Base-by-base conservation (phyloP, 139 green algal species). In the Coelastrella sp. region DNA sequence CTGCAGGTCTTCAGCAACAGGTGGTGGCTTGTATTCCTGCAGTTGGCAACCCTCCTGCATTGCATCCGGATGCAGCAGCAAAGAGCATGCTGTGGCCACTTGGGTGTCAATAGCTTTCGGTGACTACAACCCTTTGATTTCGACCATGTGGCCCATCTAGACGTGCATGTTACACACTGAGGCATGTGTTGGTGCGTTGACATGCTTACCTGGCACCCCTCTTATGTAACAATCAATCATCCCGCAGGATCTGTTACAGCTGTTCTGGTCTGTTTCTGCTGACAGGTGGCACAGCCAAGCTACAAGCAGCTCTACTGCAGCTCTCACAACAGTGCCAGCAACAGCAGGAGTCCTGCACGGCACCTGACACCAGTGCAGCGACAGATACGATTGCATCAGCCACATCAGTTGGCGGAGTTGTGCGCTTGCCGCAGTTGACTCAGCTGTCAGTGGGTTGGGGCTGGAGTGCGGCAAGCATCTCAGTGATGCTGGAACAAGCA, bases 401-500 rank as follows among this genome's bases (percentile, higher is more conserved):
- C 57, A 20, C 58, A 32, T n/a, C 60, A 7, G 80, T n/a, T 86
- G 80, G 2, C 77, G 61, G 14, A 59, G 22, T 58, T 86, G 80
- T 74, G 2, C 8, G 54, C 58, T 3, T 74, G 13, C 60, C 80
- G 5, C 80, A 58, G 20, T 59, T 86, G 59, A 75, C 59, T 3
- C 80, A 74, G 6, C 5, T 87, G 61, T 61, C 23, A 77, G 64
- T 87, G 19, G 81, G 81, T 58, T 87, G 81, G 81, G 81, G 81
- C 14, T 87, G 81, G 81, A 64, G 16, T 59, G 61, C 59, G 5
- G 23, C 22, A 22, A 47, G 23, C 16, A 61, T 77, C 47, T 19
- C 11, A 11, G 22, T 22, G 14, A 23, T 87, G 64, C 61, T 77
- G 64, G 10, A 61, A 7, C 47, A 47, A 2, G 22, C 61, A 77